phyloP scores from a whole-genome alignment of 208 protist species.

The Acanthamoeba culbertsoni region DNA sequence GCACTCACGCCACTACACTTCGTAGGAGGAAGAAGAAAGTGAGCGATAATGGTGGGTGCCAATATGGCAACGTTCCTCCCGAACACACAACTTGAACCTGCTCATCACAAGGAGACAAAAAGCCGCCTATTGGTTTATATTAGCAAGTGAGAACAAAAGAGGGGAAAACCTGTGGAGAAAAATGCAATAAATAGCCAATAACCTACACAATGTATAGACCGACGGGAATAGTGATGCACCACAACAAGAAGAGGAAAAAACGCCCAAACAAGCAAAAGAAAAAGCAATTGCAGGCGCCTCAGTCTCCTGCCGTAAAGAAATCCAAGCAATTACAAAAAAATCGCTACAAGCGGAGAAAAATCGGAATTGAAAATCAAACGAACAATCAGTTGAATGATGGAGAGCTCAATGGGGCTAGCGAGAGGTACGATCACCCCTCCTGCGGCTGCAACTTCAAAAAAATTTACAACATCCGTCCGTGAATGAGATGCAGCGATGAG shows the following conservation, averaged over 20 bases:
- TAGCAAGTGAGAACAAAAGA: no score
- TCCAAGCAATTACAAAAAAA: neutral
- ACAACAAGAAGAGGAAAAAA: no score
- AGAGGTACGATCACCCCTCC: neutral
- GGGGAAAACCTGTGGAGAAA: no score
- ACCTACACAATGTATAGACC: neutral
- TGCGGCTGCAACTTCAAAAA: neutral
- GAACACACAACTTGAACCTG: no score
- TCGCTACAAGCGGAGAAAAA: neutral
- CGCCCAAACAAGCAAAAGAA: neutral
- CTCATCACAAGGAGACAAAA: no score
- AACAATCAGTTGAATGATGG: neutral
- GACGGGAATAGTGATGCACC: neutral
- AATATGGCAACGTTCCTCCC: no score
- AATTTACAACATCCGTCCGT: neutral
- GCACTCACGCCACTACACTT: no score
- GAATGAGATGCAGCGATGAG: neutral
- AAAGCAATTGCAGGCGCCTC: neutral
- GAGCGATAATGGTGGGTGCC: no score
- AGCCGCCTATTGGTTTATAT: no score
- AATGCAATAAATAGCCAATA: no score
- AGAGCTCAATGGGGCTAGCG: neutral
- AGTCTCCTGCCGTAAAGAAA: neutral
- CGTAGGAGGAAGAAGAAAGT: no score
- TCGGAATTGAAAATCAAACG: no score